A percentile compares a stretch with the other conserved stretches of the same genome.
Evolutionary conservation across 2,329 filamentous ascomycete genomes (phyloP).

Genomic region (Ascosphaera apis): DNA sequence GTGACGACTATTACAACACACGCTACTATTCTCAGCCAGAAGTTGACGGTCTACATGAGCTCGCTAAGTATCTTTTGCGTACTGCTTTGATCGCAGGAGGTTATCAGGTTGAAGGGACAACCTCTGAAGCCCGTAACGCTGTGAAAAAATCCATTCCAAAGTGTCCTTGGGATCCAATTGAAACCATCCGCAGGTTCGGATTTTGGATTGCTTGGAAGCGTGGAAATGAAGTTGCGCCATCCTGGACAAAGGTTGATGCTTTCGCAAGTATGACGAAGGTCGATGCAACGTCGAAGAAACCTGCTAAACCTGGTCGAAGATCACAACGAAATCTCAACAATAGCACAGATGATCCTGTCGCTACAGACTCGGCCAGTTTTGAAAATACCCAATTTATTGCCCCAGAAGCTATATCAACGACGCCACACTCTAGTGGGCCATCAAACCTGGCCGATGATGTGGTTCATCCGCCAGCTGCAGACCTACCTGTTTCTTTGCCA

Average conservation of each 20-base stretch:
- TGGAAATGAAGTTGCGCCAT: constrained; percentile 37
- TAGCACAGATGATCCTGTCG: too few relatives aligned
- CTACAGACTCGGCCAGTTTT: too few relatives aligned
- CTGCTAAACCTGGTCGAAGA: constrained; percentile 31
- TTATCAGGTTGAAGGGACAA: constrained; percentile 35
- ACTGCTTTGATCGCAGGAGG: constrained; percentile 39
- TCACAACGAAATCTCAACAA: constrained; percentile 29
- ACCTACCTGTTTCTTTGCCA: too few relatives aligned
- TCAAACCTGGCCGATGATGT: too few relatives aligned
- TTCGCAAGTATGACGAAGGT: constrained; percentile 26
- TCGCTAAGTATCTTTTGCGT: constrained; percentile 37
- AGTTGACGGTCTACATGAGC: constrained; percentile 34
- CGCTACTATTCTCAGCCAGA: constrained; percentile 41
- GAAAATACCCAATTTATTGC: too few relatives aligned
- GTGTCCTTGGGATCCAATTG: constrained; percentile 35
- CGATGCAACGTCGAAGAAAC: constrained; percentile 29
- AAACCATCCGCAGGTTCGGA: constrained; percentile 35
- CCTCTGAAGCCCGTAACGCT: constrained; percentile 33
- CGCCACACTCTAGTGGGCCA: too few relatives aligned
- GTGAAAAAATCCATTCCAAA: constrained; percentile 41
- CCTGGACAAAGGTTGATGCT: constrained; percentile 37
- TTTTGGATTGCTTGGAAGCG: constrained; percentile 46
- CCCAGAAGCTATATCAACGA: too few relatives aligned
- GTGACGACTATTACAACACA: constrained; percentile 31
- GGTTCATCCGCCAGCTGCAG: too few relatives aligned